Evolutionary conservation across 306 rosid species (phyloP).

Genomic region (Luffa acutangula): DNA sequence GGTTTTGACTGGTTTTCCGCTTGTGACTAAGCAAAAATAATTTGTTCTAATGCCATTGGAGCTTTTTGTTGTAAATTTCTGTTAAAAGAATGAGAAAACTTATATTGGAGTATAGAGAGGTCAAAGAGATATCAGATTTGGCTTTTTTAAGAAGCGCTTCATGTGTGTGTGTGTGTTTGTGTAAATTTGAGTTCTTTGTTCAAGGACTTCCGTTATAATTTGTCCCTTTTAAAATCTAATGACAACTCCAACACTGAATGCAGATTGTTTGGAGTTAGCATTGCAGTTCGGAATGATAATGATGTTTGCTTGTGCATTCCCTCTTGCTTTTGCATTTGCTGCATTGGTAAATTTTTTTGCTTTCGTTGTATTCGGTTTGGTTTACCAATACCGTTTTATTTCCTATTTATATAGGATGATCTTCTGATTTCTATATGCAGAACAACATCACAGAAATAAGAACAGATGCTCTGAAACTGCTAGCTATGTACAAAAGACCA

Average conservation of each 20-base stretch:
- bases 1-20: neutral
- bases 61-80: neutral
- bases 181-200: conserved; percentile 1
- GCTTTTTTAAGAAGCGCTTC: neutral
- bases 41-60: neutral
- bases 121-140: neutral
- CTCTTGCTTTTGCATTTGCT: conserved; percentile 84
- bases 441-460: conserved; percentile 89
- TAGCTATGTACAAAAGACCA: conserved; percentile 74
- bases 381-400: conserved; percentile 1
- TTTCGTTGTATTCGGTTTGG: neutral
- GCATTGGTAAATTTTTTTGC: conserved; percentile 44
- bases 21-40: neutral
- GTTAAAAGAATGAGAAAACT: neutral
- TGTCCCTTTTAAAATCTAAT: conserved; percentile 5
- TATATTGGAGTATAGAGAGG: neutral
- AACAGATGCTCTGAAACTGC: conserved; percentile 91
- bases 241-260: conserved; percentile 16
- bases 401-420: neutral
- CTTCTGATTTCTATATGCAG: conserved; percentile 26
- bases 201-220: neutral
- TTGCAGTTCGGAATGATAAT: conserved; percentile 93
- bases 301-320: conserved; percentile 99
- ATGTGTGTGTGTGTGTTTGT: neutral
- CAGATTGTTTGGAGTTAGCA: conserved; percentile 92